Base-by-base conservation (phyloP, 2,329 filamentous ascomycete genomes). In the Paradendryphiella salina region DNA sequence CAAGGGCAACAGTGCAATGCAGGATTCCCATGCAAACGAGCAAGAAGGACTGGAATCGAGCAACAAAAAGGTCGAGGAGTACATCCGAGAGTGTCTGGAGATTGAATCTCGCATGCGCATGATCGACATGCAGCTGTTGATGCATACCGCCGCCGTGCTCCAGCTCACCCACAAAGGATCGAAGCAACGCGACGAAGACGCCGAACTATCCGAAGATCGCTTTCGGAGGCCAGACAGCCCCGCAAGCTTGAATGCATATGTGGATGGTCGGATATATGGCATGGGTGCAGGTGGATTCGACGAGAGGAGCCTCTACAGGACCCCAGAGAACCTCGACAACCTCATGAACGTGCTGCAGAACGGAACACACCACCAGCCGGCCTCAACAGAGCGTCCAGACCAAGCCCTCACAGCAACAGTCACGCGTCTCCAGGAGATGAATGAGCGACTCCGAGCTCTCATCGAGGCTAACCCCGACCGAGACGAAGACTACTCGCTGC, bases 71-170 rank as follows among this genome's bases (percentile, higher is more conserved):
- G 95, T 93, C 62, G 90, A 96, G 61, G 88, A 94, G 52, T 77
- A 97, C 49, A 86, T 91, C 3, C 80, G 85, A 33, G 90, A 96
- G 64, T 77, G 97, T 31, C 90, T 89, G 76, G 82, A 82, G 52
- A 77, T 96, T 48, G 90, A 96, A 73, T 89, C 88, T n/a, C 64
- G 71, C 79, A 88, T 59, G 77, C 87, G 52, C 85, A 90, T 76
- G 82, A 87, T 51, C 82, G 89, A 95, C 65, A 83, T 83, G 63
- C 84, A 85, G 55, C 77, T 99, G 36, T 77, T 97, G 42, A 86
- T 93, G 71, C 94, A 99, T 71, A 97, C 93, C 0, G 92, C 94
- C 11, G 93, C 90, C 36, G 89, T 99, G 32, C 77, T 99, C 46
- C 91, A 96, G 69, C 82, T 96, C 72, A 95, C 92, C 7, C 92